Evolutionary conservation across 1,139 yeast genomes (phyloP).

Genomic region (Yamadazyma triangularis): DNA sequence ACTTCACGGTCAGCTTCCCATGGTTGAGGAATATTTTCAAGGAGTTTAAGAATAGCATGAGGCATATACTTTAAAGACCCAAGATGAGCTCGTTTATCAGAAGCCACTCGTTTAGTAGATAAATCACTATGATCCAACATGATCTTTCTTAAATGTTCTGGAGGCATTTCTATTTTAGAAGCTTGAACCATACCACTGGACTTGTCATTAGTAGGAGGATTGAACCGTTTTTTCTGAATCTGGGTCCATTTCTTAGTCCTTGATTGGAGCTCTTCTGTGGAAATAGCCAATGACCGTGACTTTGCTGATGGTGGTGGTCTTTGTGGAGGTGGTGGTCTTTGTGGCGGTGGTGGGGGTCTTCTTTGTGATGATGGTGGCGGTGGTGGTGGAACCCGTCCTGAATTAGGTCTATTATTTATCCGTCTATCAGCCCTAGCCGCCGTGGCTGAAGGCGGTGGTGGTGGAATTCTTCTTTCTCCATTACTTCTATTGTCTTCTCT

Average conservation of each 20-base stretch:
- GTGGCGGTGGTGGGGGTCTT: conserved; percentile 17
- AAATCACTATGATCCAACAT: conserved; percentile 84
- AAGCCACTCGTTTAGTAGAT: conserved; percentile 73
- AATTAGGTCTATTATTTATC: conserved; percentile 1
- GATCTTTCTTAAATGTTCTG: conserved; percentile 86
- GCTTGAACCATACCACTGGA: conserved; percentile 47
- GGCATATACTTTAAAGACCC: conserved; percentile 96
- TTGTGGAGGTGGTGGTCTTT: conserved; percentile 15
- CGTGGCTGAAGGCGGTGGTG: conserved; percentile 16
- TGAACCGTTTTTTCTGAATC: conserved; percentile 54
- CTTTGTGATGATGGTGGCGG: conserved; percentile 3
- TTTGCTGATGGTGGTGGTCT: conserved; percentile 14
- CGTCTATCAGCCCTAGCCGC: conserved; percentile 7
- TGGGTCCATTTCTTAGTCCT: conserved; percentile 63
- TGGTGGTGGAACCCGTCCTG: conserved; percentile 8
- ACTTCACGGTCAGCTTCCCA: conserved; percentile 92
- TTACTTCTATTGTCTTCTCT: background rate
- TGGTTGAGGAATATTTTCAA: conserved; percentile 98
- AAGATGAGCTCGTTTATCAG: conserved; percentile 81
- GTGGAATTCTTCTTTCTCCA: conserved; percentile 3
- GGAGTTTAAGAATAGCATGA: conserved; percentile 81
- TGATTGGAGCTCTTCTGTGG: conserved; percentile 25
- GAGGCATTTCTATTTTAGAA: conserved; percentile 82
- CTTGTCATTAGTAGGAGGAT: conserved; percentile 19
- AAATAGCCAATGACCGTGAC: conserved; percentile 6